A percentile compares a stretch with the other conserved stretches of the same genome.
Conservation (phyloP, 495 filamentous ascomycete genomes). For the Acidiella bohemica region DNA sequence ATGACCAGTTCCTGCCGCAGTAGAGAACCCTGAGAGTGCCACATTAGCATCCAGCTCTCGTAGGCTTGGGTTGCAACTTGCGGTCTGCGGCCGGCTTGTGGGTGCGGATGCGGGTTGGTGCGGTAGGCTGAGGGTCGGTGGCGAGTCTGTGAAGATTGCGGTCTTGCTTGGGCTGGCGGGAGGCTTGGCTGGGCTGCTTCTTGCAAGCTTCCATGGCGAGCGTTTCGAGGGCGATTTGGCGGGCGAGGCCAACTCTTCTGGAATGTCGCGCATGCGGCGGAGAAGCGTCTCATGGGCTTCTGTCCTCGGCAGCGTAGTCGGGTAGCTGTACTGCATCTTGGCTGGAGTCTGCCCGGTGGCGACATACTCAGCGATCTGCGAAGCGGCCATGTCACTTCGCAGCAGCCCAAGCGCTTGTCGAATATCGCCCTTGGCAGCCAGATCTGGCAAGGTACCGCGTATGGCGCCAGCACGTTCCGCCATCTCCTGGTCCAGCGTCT, state of each 20-base stretch:
- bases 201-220: background rate
- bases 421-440: conserved; percentile 40
- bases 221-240: conserved; percentile 4
- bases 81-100: conserved; percentile 5
- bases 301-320: conserved; percentile 62
- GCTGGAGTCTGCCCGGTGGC: conserved; percentile 78
- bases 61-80: conserved; percentile 17
- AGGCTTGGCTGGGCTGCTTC: conserved; percentile 9
- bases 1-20: conserved; percentile 10
- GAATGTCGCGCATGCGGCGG: conserved; percentile 36
- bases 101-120: conserved; percentile 10
- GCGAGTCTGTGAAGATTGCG: conserved; percentile 26
- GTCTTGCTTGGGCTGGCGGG: conserved; percentile 27
- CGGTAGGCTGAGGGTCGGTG: conserved; percentile 6
- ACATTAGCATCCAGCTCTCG: conserved; percentile 31
- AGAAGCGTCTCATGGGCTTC: conserved; percentile 54
- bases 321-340: conserved; percentile 62
- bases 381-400: conserved; percentile 45
- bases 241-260: conserved; percentile 3
- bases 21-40: conserved; percentile 5
- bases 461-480: conserved; percentile 39
- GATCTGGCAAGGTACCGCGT: conserved; percentile 40
- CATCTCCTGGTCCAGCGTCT: conserved; percentile 51
- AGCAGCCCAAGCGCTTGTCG: conserved; percentile 57
- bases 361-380: conserved; percentile 58